A percentile compares a stretch with the other conserved stretches of the same genome.
Evolutionary conservation across 2,329 filamentous ascomycete species (phyloP).

Genomic region (Albophoma yamanashiensis): DNA sequence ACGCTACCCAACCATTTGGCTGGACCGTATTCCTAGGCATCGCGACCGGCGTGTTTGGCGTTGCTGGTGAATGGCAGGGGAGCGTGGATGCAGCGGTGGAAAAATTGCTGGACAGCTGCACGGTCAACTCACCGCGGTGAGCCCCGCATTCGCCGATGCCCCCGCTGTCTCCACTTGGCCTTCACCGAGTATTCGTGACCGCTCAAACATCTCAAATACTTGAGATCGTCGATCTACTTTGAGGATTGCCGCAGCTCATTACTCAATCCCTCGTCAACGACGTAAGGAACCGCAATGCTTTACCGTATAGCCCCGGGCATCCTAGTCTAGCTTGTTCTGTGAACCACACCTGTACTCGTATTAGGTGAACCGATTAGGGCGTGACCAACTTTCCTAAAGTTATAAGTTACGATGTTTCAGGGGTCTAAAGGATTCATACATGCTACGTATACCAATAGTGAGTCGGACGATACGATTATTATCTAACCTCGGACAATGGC

Average conservation of each 20-base stretch:
- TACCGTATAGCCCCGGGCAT: too few relatives aligned
- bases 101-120: slow-evolving; percentile 4
- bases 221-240: too few relatives aligned
- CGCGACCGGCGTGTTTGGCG: background rate
- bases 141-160: slow-evolving; percentile 9
- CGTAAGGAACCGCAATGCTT: too few relatives aligned
- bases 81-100: background rate
- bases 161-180: background rate
- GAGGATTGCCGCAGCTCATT: too few relatives aligned
- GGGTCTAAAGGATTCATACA: too few relatives aligned
- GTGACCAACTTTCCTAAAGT: too few relatives aligned
- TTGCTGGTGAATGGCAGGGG: background rate
- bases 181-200: slow-evolving; percentile 2
- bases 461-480: background rate
- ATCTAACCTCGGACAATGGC: background rate
- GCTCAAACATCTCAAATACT: too few relatives aligned
- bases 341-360: too few relatives aligned
- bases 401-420: too few relatives aligned
- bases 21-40: slow-evolving; percentile 26
- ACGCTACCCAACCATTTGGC: slow-evolving; percentile 49
- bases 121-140: slow-evolving; percentile 16
- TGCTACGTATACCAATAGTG: background rate
- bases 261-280: too few relatives aligned
- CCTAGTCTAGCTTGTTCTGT: too few relatives aligned
- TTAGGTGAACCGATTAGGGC: too few relatives aligned